Percentiles rank a stretch among this genome's conserved stretches.
Evolutionary conservation across 768 basidiomycete genomes (phyloP).

Genomic region (Obba rivulosa): DNA sequence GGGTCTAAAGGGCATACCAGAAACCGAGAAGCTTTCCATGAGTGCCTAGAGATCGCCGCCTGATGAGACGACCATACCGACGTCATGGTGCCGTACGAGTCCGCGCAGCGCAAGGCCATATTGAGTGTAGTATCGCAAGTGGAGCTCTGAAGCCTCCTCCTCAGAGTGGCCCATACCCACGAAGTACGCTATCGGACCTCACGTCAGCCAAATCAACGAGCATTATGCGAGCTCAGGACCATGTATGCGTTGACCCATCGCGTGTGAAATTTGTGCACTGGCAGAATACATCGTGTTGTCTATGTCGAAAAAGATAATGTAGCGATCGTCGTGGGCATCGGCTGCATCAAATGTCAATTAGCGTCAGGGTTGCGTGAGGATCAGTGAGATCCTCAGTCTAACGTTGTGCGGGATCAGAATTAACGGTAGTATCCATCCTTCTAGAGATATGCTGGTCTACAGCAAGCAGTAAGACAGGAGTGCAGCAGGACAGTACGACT

Average conservation of each 20-base stretch:
- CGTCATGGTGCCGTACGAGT: conserved; percentile 66
- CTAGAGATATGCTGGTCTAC: no score
- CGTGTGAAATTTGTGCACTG: conserved; percentile 65
- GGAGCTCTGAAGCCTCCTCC: conserved; percentile 63
- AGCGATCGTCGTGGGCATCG: conserved; percentile 42
- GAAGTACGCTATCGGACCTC: conserved; percentile 56
- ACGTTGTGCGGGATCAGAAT: no score
- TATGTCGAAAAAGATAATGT: conserved; percentile 76
- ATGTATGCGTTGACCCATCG: conserved; percentile 77
- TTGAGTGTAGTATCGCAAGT: conserved; percentile 67
- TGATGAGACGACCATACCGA: conserved; percentile 42
- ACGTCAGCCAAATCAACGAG: not conserved
- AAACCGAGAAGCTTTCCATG: not conserved
- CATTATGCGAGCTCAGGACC: conserved; percentile 31
- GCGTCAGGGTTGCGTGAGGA: no score
- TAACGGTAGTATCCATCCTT: no score
- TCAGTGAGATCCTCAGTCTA: no score
- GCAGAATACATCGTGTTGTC: conserved; percentile 87
- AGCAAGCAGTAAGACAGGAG: no score
- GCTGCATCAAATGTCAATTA: no score
- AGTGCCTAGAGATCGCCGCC: not conserved
- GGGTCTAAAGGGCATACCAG: conserved; percentile 45
- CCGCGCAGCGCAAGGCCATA: conserved; percentile 84
- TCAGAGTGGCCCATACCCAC: conserved; percentile 61
- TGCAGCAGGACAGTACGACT: no score